Conservation (phyloP, 495 filamentous ascomycete species). For the Podospora pseudocomata region DNA sequence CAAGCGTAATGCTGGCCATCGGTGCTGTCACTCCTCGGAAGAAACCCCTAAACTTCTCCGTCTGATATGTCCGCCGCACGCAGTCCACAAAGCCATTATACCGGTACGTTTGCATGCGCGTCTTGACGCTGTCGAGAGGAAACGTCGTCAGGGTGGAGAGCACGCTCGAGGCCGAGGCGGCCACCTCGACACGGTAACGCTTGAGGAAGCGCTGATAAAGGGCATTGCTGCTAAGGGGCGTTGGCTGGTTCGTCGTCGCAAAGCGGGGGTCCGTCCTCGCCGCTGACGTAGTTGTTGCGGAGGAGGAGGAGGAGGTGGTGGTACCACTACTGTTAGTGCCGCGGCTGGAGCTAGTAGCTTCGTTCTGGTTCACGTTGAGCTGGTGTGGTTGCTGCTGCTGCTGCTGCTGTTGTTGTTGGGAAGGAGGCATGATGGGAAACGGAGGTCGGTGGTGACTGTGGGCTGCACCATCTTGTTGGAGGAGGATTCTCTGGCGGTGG, state of each 20-base stretch:
- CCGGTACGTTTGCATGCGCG: constrained; percentile 79
- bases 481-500: constrained; percentile 38
- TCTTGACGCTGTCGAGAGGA: constrained; percentile 80
- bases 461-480: constrained; percentile 34
- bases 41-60: constrained; percentile 69
- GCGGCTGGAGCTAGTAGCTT: constrained; percentile 5
- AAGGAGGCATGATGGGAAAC: constrained; percentile 44
- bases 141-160: constrained; percentile 71
- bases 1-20: constrained; percentile 80
- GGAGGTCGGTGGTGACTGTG: constrained; percentile 25
- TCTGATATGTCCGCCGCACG: constrained; percentile 66
- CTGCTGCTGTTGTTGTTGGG: constrained; percentile 14
- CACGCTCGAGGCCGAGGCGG: constrained; percentile 69
- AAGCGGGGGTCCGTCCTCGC: constrained; percentile 8
- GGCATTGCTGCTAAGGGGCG: constrained; percentile 1
- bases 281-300: constrained; percentile 10
- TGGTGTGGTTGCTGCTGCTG: constrained; percentile 13
- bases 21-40: constrained; percentile 78
- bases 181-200: constrained; percentile 73
- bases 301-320: constrained; percentile 17
- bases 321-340: constrained; percentile 16
- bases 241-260: background rate
- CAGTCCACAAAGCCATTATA: constrained; percentile 67
- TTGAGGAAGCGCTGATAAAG: constrained; percentile 60
- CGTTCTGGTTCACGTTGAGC: constrained; percentile 12